Conservation (phyloP, 306 rosid genomes). For the Ormosia semicastrata region DNA sequence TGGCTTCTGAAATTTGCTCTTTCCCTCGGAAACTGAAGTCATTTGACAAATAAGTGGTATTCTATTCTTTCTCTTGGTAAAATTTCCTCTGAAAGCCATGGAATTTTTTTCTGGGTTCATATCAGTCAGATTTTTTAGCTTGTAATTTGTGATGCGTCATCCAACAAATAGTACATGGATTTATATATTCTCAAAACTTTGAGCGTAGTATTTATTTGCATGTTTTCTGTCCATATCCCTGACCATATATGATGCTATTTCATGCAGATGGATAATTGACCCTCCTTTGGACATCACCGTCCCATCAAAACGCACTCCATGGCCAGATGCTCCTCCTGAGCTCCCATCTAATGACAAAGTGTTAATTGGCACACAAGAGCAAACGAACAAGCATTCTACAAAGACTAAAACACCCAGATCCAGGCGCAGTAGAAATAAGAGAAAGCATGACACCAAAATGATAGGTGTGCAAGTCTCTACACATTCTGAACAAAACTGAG, state of each 20-base stretch:
- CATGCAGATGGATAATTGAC: slow-evolving; percentile 82
- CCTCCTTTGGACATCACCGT: slow-evolving; percentile 91
- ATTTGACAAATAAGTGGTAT: neutral
- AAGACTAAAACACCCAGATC: slow-evolving; percentile 69
- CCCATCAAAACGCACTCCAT: slow-evolving; percentile 85
- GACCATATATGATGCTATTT: slow-evolving; percentile 19
- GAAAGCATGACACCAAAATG: slow-evolving; percentile 73
- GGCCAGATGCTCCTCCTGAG: slow-evolving; percentile 98
- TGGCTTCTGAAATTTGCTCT: slow-evolving; percentile 1
- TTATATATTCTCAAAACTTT: neutral
- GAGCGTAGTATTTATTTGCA: neutral
- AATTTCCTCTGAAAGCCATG: neutral
- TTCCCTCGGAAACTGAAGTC: neutral
- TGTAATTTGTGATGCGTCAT: neutral
- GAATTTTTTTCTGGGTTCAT: neutral
- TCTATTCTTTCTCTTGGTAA: neutral
- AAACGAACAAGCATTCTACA: slow-evolving; percentile 47
- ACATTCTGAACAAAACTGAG: slow-evolving; percentile 58
- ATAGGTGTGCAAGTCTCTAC: slow-evolving; percentile 60
- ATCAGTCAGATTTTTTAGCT: neutral
- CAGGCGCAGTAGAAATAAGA: slow-evolving; percentile 71
- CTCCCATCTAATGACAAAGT: slow-evolving; percentile 64
- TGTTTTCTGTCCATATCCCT: slow-evolving; percentile 1
- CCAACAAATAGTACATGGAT: slow-evolving; percentile 8
- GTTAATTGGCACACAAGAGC: slow-evolving; percentile 43